A percentile compares a stretch with the other conserved stretches of the same genome.
Evolutionary conservation across 2,329 filamentous ascomycete species (phyloP).

Genomic region (Aureobasidium melanogenum): DNA sequence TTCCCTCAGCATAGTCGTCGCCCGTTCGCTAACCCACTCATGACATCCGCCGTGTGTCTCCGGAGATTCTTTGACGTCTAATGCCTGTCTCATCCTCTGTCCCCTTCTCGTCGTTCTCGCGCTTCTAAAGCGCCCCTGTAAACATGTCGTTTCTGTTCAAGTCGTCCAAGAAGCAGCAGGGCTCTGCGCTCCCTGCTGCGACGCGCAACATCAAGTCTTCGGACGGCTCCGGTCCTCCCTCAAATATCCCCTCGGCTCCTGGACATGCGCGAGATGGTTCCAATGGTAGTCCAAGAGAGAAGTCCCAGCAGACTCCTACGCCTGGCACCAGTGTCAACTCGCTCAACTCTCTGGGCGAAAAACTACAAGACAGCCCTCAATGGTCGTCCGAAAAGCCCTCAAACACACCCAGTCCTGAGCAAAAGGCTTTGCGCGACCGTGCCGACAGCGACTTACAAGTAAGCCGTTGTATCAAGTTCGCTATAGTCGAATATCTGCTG

Average conservation of each 20-base stretch:
- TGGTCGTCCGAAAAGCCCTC: conserved; percentile 12
- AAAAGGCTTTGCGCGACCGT: conserved; percentile 51
- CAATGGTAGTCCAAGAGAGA: conserved; percentile 11
- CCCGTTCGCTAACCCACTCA: conserved; percentile 4
- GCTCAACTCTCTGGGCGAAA: conserved; percentile 53
- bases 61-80: neutral
- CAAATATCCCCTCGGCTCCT: conserved; percentile 29
- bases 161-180: conserved; percentile 31
- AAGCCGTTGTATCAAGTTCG: conserved; percentile 19
- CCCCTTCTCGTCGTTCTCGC: neutral
- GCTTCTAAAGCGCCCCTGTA: conserved; percentile 6
- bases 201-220: conserved; percentile 49
- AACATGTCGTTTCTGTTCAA: conserved; percentile 47
- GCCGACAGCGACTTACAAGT: conserved; percentile 48
- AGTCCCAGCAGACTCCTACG: conserved; percentile 49
- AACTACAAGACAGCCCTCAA: conserved; percentile 10
- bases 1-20: neutral
- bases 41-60: neutral
- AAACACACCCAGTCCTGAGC: conserved; percentile 52
- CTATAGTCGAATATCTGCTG: conserved; percentile 31
- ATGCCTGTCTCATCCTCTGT: conserved; percentile 5
- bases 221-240: conserved; percentile 34
- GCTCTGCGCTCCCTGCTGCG: conserved; percentile 42
- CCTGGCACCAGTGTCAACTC: conserved; percentile 64
- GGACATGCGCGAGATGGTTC: conserved; percentile 21